Evolutionary conservation across 2,329 filamentous ascomycete species (phyloP), one percentile per base, ranked within the genome.

Genomic region (Waltergamsia citrina): DNA sequence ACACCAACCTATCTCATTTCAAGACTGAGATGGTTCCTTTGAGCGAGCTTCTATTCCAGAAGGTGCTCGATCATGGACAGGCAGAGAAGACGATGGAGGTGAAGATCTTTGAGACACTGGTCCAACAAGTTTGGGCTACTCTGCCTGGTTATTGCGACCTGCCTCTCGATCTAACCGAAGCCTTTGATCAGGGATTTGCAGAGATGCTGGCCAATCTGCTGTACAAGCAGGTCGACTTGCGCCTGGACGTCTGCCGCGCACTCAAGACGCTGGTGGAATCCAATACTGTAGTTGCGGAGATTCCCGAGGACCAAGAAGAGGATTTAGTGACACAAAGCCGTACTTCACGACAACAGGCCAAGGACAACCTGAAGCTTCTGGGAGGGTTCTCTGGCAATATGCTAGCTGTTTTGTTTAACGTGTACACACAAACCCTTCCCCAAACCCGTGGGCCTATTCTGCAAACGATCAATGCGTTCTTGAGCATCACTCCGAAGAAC

Each of bases 371-470:
- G 25, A 65, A 76, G n/a, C 81, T 94, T 53, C 67, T 98, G 10
- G 78, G 85, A 12, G 65, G 66, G 1, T 88, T 92, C 51, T 73
- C 90, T 2, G 81, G 81, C 40, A 96, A 96, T 49, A 74, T 98
- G 60, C 74, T 98, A 27, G 88, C 92, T 6, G 90, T 96, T 1
- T 66, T 98, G n/a, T 96, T 98, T 69, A 98, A 98, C 53, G 90
- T 98, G 29, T 98, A 98, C 63, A 94, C 85, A 43, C 85, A 95
- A 57, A 98, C 92, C 1, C 69, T 98, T 18, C 90, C 92, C 3
- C 86, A 95, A 51, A 92, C 85, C 50, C 75, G 92, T 45, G 88
- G 86, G 0, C 86, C 85, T 15, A 92, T 98, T 35, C 67, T 98
- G 22, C 85, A 90, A 54, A 94, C 88, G 41, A 92, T 96, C 63